Conservation (phyloP, 805 yeast genomes). For the Teunomyces aglyptinius region DNA sequence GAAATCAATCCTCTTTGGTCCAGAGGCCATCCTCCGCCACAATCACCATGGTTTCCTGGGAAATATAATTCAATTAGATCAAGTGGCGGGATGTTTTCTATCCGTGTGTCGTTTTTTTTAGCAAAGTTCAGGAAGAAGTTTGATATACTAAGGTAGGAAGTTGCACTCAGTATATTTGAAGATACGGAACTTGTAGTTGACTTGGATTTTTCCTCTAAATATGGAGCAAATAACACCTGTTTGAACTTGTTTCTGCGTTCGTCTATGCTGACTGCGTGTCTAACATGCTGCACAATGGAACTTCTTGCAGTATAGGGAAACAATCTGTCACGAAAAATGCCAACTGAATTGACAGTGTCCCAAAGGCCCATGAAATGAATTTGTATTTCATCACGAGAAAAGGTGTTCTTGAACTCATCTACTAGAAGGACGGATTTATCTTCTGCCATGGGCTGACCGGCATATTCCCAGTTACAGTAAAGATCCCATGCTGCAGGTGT, state of each 20-base stretch:
- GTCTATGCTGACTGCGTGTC: slow-evolving; percentile 68
- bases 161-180: not conserved
- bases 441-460: slow-evolving; percentile 53
- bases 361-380: slow-evolving; percentile 65
- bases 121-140: slow-evolving; percentile 8
- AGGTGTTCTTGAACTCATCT: slow-evolving; percentile 54
- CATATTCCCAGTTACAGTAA: slow-evolving; percentile 58
- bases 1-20: slow-evolving; percentile 48
- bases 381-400: slow-evolving; percentile 44
- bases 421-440: slow-evolving; percentile 45
- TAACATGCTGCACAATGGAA: slow-evolving; percentile 52
- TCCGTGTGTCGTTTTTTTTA: not conserved
- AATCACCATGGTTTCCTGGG: slow-evolving; percentile 67
- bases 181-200: not conserved
- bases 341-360: slow-evolving; percentile 70
- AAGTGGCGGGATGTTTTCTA: slow-evolving; percentile 13
- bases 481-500: slow-evolving; percentile 61
- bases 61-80: slow-evolving; percentile 58
- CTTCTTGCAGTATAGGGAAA: slow-evolving; percentile 58
- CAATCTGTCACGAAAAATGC: slow-evolving; percentile 53
- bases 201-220: not conserved
- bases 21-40: slow-evolving; percentile 65
- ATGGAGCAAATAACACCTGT: slow-evolving; percentile 48
- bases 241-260: slow-evolving; percentile 65
- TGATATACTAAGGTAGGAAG: not conserved